Evolutionary conservation across 257 asterid species (phyloP), one percentile per base, ranked within the genome.

Genomic region (Parsonsia alboflavescens): DNA sequence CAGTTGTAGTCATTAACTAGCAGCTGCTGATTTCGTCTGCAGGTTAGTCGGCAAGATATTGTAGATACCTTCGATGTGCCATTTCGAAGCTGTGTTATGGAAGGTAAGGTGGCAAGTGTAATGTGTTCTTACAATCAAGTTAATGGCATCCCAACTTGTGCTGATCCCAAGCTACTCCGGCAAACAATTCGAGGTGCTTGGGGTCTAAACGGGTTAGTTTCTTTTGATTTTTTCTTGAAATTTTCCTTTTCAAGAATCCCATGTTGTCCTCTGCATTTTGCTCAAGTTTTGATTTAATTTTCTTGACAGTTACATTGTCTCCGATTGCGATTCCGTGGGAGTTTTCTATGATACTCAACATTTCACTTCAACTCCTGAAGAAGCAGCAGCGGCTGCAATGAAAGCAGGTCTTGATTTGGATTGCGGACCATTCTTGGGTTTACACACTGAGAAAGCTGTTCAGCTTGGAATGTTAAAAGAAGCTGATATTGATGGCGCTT

Each of bases 101-200:
- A 90, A 63, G 98, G 98, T 56, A 83, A 92, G 24, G 98, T 89
- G 11, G 97, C 96, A 21, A 92, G 98, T 82, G 93, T 92, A 42
- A 92, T 90, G 98, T 92, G 98, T 57, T 92, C 98, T 48, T 92
- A 90, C 87, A 92, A 92, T 81, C 96, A 90, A 82, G 98, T 92
- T 45, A 92, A 92, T 49, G 98, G 98, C 70, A 19, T 89, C 24
- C 96, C 98, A 0, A 84, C 96, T 30, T 92, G 98, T 68, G 98
- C 97, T 5, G 97, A 92, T 61, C 96, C 96, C 19, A 68, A 77
- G 63, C 90, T 92, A 50, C 94, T 92, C 50, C 85, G 85, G 8
- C 84, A 84, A 65, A 89, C 91, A 0, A 77, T 90, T 0, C 86
- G 98, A 11, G 97, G 93, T 13, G 88, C 87, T 45, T 92, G 98